Evolutionary conservation across 768 basidiomycete genomes (phyloP).

Genomic region (Xerocomus brunneocitrinus): DNA sequence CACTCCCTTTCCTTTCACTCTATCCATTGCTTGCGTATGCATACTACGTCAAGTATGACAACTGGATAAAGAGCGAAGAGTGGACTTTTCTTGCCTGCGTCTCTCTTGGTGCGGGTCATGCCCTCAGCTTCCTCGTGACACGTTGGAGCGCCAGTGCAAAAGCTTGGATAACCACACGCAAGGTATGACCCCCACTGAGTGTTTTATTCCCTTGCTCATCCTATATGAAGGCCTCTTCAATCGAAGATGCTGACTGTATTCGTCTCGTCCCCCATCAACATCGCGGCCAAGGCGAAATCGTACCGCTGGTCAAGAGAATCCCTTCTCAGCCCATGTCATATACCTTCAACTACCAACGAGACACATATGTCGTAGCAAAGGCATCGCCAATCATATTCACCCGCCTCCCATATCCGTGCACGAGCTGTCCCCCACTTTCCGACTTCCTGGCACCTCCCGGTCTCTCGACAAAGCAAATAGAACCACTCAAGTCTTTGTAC

Average conservation of each 20-base stretch:
- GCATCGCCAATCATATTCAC: slow-evolving; percentile 58
- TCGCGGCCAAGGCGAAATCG: slow-evolving; percentile 87
- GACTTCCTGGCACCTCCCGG: slow-evolving; percentile 60
- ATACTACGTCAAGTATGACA: slow-evolving; percentile 86
- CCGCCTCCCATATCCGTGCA: slow-evolving; percentile 85
- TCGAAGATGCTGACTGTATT: slow-evolving; percentile 75
- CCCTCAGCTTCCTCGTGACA: slow-evolving; percentile 87
- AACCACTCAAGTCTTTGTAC: slow-evolving; percentile 59
- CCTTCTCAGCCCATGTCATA: slow-evolving; percentile 57
- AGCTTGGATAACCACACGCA: slow-evolving; percentile 74
- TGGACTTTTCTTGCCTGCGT: slow-evolving; percentile 97
- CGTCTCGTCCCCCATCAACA: slow-evolving; percentile 76
- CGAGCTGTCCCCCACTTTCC: slow-evolving; percentile 60
- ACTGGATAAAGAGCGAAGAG: slow-evolving; percentile 89
- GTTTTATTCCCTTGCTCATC: not conserved
- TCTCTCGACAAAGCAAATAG: slow-evolving; percentile 45
- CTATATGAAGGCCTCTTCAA: slow-evolving; percentile 45
- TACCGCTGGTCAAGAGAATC: slow-evolving; percentile 62
- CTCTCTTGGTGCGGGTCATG: slow-evolving; percentile 78
- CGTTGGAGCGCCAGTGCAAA: slow-evolving; percentile 81
- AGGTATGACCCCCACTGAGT: slow-evolving; percentile 39
- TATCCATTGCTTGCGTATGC: slow-evolving; percentile 86
- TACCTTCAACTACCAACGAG: slow-evolving; percentile 91
- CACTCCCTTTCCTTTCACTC: slow-evolving; percentile 70
- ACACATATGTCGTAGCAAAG: slow-evolving; percentile 78